Evolutionary conservation across 441 rosid species (phyloP), one percentile per base, ranked within the genome.

Genomic region (Eutrema salsugineum): DNA sequence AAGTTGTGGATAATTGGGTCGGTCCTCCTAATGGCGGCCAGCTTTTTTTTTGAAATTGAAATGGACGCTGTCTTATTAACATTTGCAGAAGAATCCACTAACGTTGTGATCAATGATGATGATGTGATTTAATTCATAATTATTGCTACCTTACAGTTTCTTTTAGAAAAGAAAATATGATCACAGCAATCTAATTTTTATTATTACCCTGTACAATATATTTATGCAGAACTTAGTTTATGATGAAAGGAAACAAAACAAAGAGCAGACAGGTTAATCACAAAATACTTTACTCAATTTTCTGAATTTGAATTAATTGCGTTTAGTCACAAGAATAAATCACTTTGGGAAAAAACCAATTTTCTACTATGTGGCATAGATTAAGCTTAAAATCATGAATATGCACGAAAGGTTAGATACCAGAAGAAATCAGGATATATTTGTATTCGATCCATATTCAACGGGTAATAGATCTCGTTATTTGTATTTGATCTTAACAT

Each of bases 11-110:
- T 63, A 58, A 61, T 24, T 19, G 47, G 70, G 71, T 70, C 56
- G 66, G 79, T 32, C 65, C 46, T 46, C 47, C 49, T 75, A 57
- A 76, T 76, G 79, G 75, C 75, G 79, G 79, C 75, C 79, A 76
- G 61, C 79, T 63, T 48, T 69, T 48, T 69, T 50, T 63, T 76
- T 69, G 50, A 75, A 68, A 67, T 55, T 68, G 71, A 69, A 76
- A 56, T 69, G 58, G 60, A 68, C 24, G 38, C 50, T 42, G 47
- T 75, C 70, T 54, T 19, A 63, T 51, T 75, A 68, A 44, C 44
- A 68, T 68, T 47, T n/a, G 54, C 62, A 56, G 33, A 63, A 56
- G 33, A 70, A 48, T 69, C 79, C 79, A 76, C 79, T 76, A 63
- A 57, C 39, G 32, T 69, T 76, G 17, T 48, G 49, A 56, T 70